These are phyloP conservation scores for Odonthalia washingtoniensis DNA, from an alignment of 31 red algal genomes.

Conservation along the genomic window DNA sequence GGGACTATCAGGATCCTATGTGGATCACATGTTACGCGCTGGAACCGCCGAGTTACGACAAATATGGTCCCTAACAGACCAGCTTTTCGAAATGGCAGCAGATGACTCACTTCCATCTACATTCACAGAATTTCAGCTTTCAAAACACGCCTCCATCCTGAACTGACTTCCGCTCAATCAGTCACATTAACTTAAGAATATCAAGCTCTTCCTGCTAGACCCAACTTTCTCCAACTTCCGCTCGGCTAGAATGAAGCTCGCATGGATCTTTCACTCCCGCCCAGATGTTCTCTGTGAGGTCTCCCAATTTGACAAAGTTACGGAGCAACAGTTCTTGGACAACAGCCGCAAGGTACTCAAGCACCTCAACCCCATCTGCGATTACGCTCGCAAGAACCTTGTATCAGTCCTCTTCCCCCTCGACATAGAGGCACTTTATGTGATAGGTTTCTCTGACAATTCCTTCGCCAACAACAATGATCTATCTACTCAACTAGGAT, in stretches of 20 bases:
- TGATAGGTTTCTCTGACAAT: conserved; percentile 44
- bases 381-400: neutral
- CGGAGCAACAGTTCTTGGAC: too few species aligned
- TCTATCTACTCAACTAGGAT: conserved; percentile 33
- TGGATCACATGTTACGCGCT: conserved; percentile 23
- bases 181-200: conserved; percentile 4
- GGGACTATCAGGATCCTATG: conserved; percentile 36
- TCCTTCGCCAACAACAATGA: conserved; percentile 46
- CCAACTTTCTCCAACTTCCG: neutral
- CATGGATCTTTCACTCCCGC: conserved; percentile 27
- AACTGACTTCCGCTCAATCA: neutral
- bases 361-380: conserved; percentile 23
- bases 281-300: conserved; percentile 28
- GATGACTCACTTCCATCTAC: too few species aligned
- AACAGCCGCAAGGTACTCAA: too few species aligned
- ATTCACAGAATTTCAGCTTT: too few species aligned
- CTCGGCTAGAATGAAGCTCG: conserved; percentile 31
- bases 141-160: too few species aligned
- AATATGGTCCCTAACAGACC: neutral
- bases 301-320: conserved; percentile 34
- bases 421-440: neutral
- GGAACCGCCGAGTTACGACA: neutral
- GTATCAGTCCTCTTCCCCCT: conserved; percentile 7
- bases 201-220: conserved; percentile 22
- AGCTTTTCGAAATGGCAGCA: conserved; percentile 23